Conservation (phyloP, 371 early-diverging fungal species). For the Circinella minor region DNA sequence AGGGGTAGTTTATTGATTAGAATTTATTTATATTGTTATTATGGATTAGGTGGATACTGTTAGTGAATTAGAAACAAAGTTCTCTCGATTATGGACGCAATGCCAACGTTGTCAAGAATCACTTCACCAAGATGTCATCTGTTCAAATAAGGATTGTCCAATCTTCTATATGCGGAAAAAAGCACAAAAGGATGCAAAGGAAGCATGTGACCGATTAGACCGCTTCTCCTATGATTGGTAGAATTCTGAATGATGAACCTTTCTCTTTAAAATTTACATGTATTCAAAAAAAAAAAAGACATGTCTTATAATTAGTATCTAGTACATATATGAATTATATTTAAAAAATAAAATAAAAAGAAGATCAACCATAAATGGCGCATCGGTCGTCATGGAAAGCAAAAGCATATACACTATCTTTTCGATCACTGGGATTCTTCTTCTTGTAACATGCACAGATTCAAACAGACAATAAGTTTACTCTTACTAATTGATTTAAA, state of each 20-base stretch:
- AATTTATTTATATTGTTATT: background rate
- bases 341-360: too few species aligned
- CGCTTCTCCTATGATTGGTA: conserved; percentile 14
- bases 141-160: conserved; percentile 98
- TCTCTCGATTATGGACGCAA: conserved; percentile 96
- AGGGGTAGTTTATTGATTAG: background rate
- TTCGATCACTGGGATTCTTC: too few species aligned
- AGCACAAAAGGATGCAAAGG: conserved; percentile 94
- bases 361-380: too few species aligned
- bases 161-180: conserved; percentile 99
- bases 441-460: too few species aligned
- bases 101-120: conserved; percentile 99
- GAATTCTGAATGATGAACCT: background rate
- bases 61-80: conserved; percentile 81
- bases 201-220: conserved; percentile 42
- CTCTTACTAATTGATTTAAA: too few species aligned
- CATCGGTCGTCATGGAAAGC: too few species aligned
- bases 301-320: too few species aligned
- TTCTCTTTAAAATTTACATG: background rate
- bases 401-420: too few species aligned
- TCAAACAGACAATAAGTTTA: too few species aligned
- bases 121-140: conserved; percentile 96
- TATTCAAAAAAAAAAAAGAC: too few species aligned
- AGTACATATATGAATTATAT: too few species aligned
- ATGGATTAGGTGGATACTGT: conserved; percentile 48